Base-by-base conservation (phyloP, 305 asterid genomes). In the Salvia sclarea region DNA sequence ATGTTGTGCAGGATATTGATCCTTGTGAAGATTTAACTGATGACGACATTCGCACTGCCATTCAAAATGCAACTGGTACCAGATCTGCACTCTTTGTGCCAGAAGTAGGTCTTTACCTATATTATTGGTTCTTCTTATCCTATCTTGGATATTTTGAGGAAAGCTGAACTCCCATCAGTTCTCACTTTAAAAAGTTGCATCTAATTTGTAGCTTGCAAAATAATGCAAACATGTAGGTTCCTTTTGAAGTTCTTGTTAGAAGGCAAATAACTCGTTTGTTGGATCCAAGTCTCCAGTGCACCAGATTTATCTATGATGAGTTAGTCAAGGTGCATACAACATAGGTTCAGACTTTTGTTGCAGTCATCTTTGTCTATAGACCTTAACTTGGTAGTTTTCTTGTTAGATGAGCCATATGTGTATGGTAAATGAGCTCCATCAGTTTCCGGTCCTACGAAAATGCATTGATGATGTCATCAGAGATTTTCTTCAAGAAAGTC, bases 261-360 rank as follows among this genome's bases (percentile, higher is more conserved):
- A 88, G 86, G 66, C 91, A 92, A 78, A 90, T 92, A 38, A 90
- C 93, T 71, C 96, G 96, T 13, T 74, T 92, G 64, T 80, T 84
- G 86, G 97, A 92, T 78, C 98, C 97, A 52, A 92, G 98, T 82
- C 90, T 92, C 61, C 97, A 92, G 71, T 92, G 97, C 83, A 88
- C 97, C 60, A 80, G 96, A 79, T 92, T 90, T 75, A 82, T 92
- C 60, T 92, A 86, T 20, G 96, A 92, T 62, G 98, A 92, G 84
- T 79, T 92, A 70, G 83, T 92, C 75, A 92, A 86, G 95, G 98
- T 90, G 74, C 55, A 31, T 64, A n/a, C 10, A 52, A 20, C 56
- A 21, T 30, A 59, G 49, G 10, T 61, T 24, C 55, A 18, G 43
- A 40, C 57, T 44, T 31, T 25, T 30, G 28, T 45, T 66, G 25